Evolutionary conservation across 108 stramenopile genomes (phyloP), one percentile per base, ranked within the genome.

Genomic region (Pseudonitzschia pungens): DNA sequence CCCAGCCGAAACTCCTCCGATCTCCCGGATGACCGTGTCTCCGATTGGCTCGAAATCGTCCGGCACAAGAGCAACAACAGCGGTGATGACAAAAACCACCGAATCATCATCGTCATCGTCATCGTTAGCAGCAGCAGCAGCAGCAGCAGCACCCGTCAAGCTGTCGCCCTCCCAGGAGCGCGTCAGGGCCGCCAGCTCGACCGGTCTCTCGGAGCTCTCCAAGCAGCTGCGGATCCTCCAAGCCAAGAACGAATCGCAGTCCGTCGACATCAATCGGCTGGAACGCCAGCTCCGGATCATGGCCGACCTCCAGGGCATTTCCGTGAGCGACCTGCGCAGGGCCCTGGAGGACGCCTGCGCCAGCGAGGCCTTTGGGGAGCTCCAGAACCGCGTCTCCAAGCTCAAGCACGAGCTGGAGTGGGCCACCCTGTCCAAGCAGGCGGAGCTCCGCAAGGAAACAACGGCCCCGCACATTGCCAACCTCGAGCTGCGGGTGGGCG

Each of bases 401-500:
- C 66, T 92, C 66, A 59, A 78, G 67, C 78, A 83, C 18, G 80
- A 87, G 68, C 60, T 92, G 50, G 85, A 90, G 60, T 65, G 75
- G 14, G 79, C 83, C 20, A 79, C 59, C 1, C 52, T 79, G 28
- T 73, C 73, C n/a, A 79, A 79, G 51, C 65, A 71, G 40, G 68
- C 63, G 67, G 44, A 75, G 42, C 74, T 86, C 16, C 66, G 78
- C 16, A 29, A 65, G 75, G 86, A 87, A 55, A 57, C 79, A 33
- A 63, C 84, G 43, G 80, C 80, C 6, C 66, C 77, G 26, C 66
- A 77, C 29, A 77, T 87, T 62, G 78, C 87, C 22, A 81, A 79
- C 56, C 79, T 89, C 36, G 81, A 92, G 54, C 62, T 92, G n/a
- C 84, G 89, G 16, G 79, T 92, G 16, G 91, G 89, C 16, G 91